A percentile compares a stretch with the other conserved stretches of the same genome.
phyloP scores from a whole-genome alignment of 2,329 filamentous ascomycete species.

The Chalara sp. region DNA sequence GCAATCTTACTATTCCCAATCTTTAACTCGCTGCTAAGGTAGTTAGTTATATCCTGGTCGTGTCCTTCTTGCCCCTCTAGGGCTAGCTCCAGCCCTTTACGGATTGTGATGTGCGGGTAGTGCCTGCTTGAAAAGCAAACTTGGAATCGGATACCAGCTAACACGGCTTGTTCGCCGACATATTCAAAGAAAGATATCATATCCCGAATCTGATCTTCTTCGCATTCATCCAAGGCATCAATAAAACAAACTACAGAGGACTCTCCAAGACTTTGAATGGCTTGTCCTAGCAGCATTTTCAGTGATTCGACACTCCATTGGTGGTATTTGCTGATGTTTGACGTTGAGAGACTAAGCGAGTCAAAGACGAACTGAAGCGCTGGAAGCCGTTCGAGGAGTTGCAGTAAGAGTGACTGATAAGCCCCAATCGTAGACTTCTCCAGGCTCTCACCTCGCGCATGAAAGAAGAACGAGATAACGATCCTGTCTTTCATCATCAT shows the following conservation, averaged over 20 bases:
- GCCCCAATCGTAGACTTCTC: slow-evolving; percentile 40
- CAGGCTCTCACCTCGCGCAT: slow-evolving; percentile 21
- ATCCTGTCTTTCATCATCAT: slow-evolving; percentile 7
- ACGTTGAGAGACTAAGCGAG: not conserved
- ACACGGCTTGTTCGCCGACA: slow-evolving; percentile 11
- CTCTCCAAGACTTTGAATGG: slow-evolving; percentile 19
- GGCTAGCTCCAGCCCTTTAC: slow-evolving; percentile 11
- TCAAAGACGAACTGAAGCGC: slow-evolving; percentile 30
- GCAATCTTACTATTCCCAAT: slow-evolving; percentile 7
- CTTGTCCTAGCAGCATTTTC: slow-evolving; percentile 19
- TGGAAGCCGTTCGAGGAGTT: slow-evolving; percentile 32
- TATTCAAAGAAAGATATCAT: slow-evolving; percentile 26
- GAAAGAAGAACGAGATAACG: slow-evolving; percentile 28
- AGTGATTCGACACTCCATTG: slow-evolving; percentile 20
- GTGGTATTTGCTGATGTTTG: not conserved
- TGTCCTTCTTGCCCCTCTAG: slow-evolving; percentile 18
- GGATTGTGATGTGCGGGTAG: slow-evolving; percentile 19
- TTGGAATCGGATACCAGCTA: slow-evolving; percentile 3
- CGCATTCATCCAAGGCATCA: slow-evolving; percentile 40
- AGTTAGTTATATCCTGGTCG: slow-evolving; percentile 16
- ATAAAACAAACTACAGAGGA: slow-evolving; percentile 30
- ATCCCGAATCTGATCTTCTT: slow-evolving; percentile 26
- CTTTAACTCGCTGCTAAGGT: slow-evolving; percentile 14
- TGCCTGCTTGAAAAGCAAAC: slow-evolving; percentile 23
- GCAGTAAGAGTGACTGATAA: slow-evolving; percentile 40